These are phyloP conservation scores for Tetradesmus lagerheimii DNA, from an alignment of 139 green algal genomes.

Conservation along the genomic window DNA sequence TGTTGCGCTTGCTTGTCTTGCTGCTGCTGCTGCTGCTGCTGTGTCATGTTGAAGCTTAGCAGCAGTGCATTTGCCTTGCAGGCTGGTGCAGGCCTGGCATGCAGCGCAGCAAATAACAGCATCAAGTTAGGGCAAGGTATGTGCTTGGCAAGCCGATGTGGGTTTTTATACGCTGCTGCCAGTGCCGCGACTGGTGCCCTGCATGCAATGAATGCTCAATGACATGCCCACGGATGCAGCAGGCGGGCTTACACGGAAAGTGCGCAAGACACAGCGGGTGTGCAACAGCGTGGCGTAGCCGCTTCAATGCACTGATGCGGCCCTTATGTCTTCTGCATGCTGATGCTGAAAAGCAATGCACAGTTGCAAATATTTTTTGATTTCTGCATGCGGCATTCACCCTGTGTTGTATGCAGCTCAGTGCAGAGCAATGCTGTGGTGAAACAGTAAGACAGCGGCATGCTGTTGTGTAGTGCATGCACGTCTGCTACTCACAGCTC, in stretches of 20 bases:
- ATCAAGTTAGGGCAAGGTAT: background rate
- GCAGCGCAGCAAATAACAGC: background rate
- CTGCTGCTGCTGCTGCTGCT: background rate
- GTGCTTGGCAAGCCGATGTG: too few relatives aligned
- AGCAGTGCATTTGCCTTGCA: slow-evolving; percentile 24
- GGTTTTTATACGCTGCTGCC: background rate
- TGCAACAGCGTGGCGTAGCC: too few relatives aligned
- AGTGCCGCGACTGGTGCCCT: background rate
- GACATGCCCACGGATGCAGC: too few relatives aligned
- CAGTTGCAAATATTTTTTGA: too few relatives aligned
- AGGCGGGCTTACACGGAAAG: too few relatives aligned
- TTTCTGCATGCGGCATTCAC: background rate
- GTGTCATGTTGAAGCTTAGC: slow-evolving; percentile 24
- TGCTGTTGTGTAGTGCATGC: background rate
- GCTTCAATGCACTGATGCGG: too few relatives aligned
- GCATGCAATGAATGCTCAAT: too few relatives aligned
- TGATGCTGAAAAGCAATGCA: too few relatives aligned
- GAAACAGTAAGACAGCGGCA: background rate
- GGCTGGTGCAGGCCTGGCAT: slow-evolving; percentile 30
- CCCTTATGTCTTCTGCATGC: too few relatives aligned
- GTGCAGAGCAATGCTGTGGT: background rate
- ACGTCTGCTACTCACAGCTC: slow-evolving; percentile 27
- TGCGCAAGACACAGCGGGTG: too few relatives aligned
- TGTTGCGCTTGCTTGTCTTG: background rate
- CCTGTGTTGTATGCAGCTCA: too few relatives aligned